phyloP scores from a whole-genome alignment of 306 rosid genomes.

The Quercus alba region DNA sequence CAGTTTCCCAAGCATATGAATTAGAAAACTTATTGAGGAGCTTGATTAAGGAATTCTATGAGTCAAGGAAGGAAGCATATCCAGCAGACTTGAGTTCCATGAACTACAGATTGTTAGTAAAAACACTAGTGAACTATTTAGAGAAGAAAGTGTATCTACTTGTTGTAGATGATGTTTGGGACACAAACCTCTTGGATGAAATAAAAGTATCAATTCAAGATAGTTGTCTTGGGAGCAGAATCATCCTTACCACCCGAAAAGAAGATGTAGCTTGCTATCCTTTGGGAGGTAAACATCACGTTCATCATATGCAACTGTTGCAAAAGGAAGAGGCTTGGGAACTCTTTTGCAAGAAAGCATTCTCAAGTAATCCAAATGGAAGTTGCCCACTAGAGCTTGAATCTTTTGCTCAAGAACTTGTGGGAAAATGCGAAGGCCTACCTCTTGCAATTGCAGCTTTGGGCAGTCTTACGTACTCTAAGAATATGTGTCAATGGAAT shows the following conservation, averaged over 20 bases:
- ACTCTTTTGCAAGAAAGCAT: too few species aligned
- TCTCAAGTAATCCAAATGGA: background rate
- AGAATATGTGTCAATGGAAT: too few species aligned
- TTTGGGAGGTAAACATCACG: background rate
- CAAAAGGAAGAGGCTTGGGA: too few species aligned
- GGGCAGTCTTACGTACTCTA: too few species aligned
- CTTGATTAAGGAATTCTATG: background rate
- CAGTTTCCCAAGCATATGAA: background rate
- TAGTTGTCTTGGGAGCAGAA: background rate
- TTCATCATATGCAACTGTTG: background rate
- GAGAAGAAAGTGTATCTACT: background rate
- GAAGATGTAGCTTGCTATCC: background rate
- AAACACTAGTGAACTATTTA: background rate
- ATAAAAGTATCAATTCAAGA: background rate
- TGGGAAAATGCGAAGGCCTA: too few species aligned
- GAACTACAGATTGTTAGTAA: background rate
- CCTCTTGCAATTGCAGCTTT: too few species aligned
- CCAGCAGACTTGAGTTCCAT: background rate
- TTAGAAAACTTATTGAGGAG: background rate
- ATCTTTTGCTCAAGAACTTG: too few species aligned
- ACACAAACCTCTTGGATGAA: background rate
- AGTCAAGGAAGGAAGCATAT: background rate
- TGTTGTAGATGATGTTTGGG: background rate
- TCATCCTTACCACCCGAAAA: background rate
- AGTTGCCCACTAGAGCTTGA: too few species aligned